These are phyloP conservation scores for Acacia pycnantha DNA, from an alignment of 331 rosid species.

Conservation along the genomic window DNA sequence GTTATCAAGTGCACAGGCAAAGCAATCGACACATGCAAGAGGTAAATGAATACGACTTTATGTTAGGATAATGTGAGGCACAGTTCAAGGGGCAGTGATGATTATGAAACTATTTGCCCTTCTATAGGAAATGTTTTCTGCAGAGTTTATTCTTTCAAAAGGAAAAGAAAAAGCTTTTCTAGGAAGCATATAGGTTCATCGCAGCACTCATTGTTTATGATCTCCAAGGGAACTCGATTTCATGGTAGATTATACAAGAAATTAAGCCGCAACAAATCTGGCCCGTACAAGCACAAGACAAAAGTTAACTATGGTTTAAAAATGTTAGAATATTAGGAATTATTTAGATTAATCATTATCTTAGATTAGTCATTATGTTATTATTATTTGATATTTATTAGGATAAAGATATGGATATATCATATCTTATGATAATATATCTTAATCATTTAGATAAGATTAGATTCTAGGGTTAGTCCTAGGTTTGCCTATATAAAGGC, in stretches of 20 bases:
- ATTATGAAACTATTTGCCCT: background rate
- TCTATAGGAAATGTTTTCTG: background rate
- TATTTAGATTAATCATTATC: no score
- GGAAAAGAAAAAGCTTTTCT: background rate
- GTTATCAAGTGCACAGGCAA: slow-evolving; percentile 3
- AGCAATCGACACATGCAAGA: slow-evolving; percentile 1
- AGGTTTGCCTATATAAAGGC: no score
- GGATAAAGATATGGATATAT: no score
- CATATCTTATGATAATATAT: no score
- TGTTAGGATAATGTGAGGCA: background rate
- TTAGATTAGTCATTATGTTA: no score
- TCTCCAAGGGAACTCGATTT: background rate
- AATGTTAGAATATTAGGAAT: no score
- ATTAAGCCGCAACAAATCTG: background rate
- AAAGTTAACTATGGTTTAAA: background rate
- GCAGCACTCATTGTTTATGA: background rate
- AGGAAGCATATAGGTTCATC: background rate
- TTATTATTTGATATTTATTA: no score
- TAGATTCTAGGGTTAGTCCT: no score
- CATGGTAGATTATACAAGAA: slow-evolving; percentile 5
- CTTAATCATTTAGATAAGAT: no score
- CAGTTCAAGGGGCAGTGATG: background rate
- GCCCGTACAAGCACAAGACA: background rate
- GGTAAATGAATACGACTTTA: background rate
- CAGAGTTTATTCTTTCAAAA: background rate